These are phyloP conservation scores for Emiliania huxleyi DNA, from an alignment of 78 protist genomes.

Conservation along the genomic window DNA sequence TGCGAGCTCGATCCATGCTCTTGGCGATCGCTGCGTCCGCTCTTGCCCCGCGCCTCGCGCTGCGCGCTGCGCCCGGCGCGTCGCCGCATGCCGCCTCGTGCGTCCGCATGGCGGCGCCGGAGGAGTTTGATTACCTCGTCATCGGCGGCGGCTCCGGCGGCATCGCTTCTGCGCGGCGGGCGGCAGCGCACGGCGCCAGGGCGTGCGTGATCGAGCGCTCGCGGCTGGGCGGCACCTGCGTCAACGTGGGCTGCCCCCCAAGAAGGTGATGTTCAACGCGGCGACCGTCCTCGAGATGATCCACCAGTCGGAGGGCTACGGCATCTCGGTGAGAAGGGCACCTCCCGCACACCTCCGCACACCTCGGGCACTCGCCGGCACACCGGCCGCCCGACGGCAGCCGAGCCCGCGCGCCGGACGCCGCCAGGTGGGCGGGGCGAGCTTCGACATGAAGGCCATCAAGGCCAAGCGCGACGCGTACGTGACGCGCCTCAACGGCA, in stretches of 20 bases:
- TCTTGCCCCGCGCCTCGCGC: too few relatives aligned
- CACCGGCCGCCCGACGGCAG: too few relatives aligned
- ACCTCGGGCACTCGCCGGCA: too few relatives aligned
- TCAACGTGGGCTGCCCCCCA: slow-evolving; percentile 86
- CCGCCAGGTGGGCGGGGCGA: slow-evolving; percentile 5
- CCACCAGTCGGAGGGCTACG: slow-evolving; percentile 23
- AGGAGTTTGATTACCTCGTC: slow-evolving; percentile 59
- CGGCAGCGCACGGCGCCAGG: slow-evolving; percentile 57
- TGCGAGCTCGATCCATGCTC: too few relatives aligned
- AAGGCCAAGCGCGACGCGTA: slow-evolving; percentile 78
- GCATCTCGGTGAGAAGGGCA: not conserved
- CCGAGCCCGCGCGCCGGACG: too few relatives aligned
- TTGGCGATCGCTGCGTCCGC: too few relatives aligned
- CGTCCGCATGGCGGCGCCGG: too few relatives aligned
- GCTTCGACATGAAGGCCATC: slow-evolving; percentile 57
- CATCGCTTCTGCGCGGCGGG: slow-evolving; percentile 60
- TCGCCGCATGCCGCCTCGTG: too few relatives aligned
- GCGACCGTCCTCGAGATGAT: slow-evolving; percentile 21
- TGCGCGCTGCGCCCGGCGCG: too few relatives aligned
- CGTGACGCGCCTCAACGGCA: slow-evolving; percentile 72
- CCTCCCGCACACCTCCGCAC: too few relatives aligned
- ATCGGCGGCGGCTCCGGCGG: slow-evolving; percentile 74
- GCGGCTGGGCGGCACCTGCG: slow-evolving; percentile 54
- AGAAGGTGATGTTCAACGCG: slow-evolving; percentile 84
- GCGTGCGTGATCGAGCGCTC: slow-evolving; percentile 40